Evolutionary conservation across 2,329 filamentous ascomycete genomes (phyloP).

Genomic region (Aspergillus pseudoviridinutans): DNA sequence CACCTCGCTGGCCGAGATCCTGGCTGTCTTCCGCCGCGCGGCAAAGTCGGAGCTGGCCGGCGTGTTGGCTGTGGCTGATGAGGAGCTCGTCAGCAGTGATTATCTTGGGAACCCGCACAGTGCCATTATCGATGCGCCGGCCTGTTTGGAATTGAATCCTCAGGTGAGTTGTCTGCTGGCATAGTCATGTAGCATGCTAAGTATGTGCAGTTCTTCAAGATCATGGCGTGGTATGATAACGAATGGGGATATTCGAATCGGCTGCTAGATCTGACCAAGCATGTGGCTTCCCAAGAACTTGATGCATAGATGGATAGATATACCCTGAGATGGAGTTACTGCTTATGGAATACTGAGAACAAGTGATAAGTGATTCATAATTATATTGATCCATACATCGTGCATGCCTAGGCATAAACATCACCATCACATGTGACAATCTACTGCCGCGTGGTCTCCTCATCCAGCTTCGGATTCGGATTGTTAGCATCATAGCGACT

Average conservation of each 20-base stretch:
- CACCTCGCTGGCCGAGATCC: slow-evolving; percentile 37
- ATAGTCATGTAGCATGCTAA: too few relatives aligned
- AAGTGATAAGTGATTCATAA: too few relatives aligned
- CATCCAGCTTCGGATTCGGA: slow-evolving; percentile 5
- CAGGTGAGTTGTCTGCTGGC: slow-evolving; percentile 18
- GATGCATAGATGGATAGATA: slow-evolving; percentile 8
- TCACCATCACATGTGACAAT: too few relatives aligned
- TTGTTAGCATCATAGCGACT: slow-evolving; percentile 13
- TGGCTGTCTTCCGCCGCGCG: slow-evolving; percentile 36
- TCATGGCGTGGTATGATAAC: slow-evolving; percentile 92
- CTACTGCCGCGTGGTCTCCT: slow-evolving; percentile 8
- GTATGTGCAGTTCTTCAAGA: slow-evolving; percentile 84
- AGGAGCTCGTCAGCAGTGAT: slow-evolving; percentile 83
- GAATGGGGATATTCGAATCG: slow-evolving; percentile 95
- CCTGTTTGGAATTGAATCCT: slow-evolving; percentile 79
- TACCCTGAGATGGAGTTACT: too few relatives aligned
- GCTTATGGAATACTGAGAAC: too few relatives aligned
- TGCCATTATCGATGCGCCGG: slow-evolving; percentile 93
- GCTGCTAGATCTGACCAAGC: slow-evolving; percentile 62
- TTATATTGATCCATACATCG: too few relatives aligned
- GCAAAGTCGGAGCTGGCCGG: slow-evolving; percentile 46
- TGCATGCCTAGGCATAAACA: too few relatives aligned
- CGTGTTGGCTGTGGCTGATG: slow-evolving; percentile 82
- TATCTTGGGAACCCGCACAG: slow-evolving; percentile 80
- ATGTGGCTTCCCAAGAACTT: slow-evolving; percentile 14